A percentile compares a stretch with the other conserved stretches of the same genome.
Conservation (phyloP, 768 basidiomycete genomes). For the Pluteus cervinus region DNA sequence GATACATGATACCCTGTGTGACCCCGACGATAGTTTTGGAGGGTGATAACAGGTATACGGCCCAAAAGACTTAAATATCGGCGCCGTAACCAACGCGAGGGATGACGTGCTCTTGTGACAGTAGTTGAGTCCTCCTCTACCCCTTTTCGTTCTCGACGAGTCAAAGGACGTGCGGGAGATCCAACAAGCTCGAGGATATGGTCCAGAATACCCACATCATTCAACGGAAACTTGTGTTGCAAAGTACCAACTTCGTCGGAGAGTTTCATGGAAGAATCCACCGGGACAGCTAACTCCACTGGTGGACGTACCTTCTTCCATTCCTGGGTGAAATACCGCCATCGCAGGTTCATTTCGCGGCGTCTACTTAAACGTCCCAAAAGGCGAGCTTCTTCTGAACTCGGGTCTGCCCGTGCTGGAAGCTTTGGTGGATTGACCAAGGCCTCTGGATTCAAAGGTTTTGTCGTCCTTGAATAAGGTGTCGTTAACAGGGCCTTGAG, state of each 20-base stretch:
- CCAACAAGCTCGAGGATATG: constrained; percentile 42
- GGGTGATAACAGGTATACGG: constrained; percentile 49
- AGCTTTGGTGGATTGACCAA: constrained; percentile 48
- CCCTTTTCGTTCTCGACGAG: constrained; percentile 27
- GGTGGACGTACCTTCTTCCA: constrained; percentile 55
- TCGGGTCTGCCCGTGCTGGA: constrained; percentile 49
- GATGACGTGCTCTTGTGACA: constrained; percentile 14
- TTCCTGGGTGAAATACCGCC: constrained; percentile 56
- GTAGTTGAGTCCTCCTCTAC: neutral
- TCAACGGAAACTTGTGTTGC: constrained; percentile 27
- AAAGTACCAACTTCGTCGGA: constrained; percentile 7
- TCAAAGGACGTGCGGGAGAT: constrained; percentile 19
- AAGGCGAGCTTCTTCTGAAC: constrained; percentile 50
- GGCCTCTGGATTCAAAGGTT: constrained; percentile 32
- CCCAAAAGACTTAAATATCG: constrained; percentile 57
- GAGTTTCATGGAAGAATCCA: constrained; percentile 7
- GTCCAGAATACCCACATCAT: constrained; percentile 34
- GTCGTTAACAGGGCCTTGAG: constrained; percentile 59
- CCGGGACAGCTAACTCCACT: constrained; percentile 37
- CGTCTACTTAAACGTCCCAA: constrained; percentile 69
- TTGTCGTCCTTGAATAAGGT: constrained; percentile 36
- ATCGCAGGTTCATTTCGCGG: constrained; percentile 65
- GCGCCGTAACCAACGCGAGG: constrained; percentile 44
- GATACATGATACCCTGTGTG: constrained; percentile 21
- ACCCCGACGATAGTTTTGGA: constrained; percentile 8